Percentiles rank a stretch among this genome's conserved stretches.
Evolutionary conservation across 23 red algal genomes (phyloP).

Genomic region (Gracilaria caudata): DNA sequence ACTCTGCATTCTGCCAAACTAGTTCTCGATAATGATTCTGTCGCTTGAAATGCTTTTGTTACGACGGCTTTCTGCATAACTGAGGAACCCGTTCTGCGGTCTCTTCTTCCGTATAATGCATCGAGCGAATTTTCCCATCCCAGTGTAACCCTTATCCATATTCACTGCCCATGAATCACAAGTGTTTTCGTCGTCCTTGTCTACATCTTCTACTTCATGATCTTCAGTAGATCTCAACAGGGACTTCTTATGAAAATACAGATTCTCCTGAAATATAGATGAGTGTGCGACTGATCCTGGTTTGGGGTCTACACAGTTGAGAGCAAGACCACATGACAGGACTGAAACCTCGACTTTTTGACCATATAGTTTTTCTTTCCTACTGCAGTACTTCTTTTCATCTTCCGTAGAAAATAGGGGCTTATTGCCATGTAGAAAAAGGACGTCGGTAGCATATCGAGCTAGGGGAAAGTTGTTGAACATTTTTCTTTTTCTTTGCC

Average conservation of each 20-base stretch:
- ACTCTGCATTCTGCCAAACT: not conserved
- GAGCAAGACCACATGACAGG: not conserved
- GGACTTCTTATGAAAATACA: not conserved
- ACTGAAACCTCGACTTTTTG: not conserved
- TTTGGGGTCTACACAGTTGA: not conserved
- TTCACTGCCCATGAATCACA: not conserved
- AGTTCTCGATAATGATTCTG: not conserved
- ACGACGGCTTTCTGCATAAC: not conserved
- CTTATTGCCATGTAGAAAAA: not conserved
- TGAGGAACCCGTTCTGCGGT: not conserved
- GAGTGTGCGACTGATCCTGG: not conserved
- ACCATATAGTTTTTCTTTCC: conserved; percentile 1
- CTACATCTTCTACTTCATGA: not conserved
- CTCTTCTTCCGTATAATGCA: not conserved
- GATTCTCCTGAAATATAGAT: not conserved
- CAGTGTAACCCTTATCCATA: not conserved
- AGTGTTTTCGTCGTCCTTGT: not conserved
- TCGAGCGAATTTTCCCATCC: not conserved
- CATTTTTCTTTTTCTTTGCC: not conserved
- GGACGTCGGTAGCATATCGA: not conserved
- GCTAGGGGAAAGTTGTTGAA: not conserved
- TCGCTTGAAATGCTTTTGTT: not conserved
- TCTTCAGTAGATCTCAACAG: not conserved
- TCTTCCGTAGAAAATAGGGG: not conserved
- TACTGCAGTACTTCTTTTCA: not conserved